Conservation (phyloP, 2,329 filamentous ascomycete genomes). For the Pseudogymnoascus sp. region DNA sequence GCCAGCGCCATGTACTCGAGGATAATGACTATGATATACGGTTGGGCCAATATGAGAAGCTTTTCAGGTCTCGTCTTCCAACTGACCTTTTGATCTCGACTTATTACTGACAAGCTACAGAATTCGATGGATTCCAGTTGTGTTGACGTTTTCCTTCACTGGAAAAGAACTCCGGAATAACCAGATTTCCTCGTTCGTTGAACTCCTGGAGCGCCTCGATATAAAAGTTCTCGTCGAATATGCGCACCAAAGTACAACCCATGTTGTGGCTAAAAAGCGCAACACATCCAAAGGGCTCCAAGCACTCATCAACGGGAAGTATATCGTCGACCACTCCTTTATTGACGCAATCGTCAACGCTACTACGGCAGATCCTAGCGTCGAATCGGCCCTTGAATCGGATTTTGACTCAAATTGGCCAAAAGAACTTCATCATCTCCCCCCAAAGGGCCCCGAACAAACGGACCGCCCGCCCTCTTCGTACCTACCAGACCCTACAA, state of each 20-base stretch:
- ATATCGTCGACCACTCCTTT: slow-evolving; percentile 65
- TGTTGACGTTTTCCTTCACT: slow-evolving; percentile 74
- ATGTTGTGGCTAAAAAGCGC: slow-evolving; percentile 80
- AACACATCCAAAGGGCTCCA: slow-evolving; percentile 85
- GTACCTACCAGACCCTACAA: slow-evolving; percentile 59
- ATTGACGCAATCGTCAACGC: slow-evolving; percentile 62
- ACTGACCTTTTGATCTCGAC: background rate
- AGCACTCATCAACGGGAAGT: slow-evolving; percentile 71
- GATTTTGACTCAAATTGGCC: slow-evolving; percentile 80
- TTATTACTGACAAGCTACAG: slow-evolving; percentile 33
- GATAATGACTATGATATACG: slow-evolving; percentile 54
- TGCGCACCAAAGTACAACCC: slow-evolving; percentile 62
- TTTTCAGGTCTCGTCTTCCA: slow-evolving; percentile 42
- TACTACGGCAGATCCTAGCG: slow-evolving; percentile 40
- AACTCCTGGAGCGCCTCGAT: slow-evolving; percentile 71
- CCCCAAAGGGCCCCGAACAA: slow-evolving; percentile 67
- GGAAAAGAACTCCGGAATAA: slow-evolving; percentile 60
- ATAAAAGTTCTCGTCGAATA: slow-evolving; percentile 77
- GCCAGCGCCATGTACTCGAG: slow-evolving; percentile 47
- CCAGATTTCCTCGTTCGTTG: slow-evolving; percentile 52
- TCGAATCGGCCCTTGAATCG: slow-evolving; percentile 55
- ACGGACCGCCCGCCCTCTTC: slow-evolving; percentile 56
- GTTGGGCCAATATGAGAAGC: slow-evolving; percentile 60
- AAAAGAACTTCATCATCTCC: slow-evolving; percentile 60
- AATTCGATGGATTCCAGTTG: slow-evolving; percentile 69